A percentile compares a stretch with the other conserved stretches of the same genome.
Conservation (phyloP, 495 filamentous ascomycete species). For the Cairneyella variabilis region DNA sequence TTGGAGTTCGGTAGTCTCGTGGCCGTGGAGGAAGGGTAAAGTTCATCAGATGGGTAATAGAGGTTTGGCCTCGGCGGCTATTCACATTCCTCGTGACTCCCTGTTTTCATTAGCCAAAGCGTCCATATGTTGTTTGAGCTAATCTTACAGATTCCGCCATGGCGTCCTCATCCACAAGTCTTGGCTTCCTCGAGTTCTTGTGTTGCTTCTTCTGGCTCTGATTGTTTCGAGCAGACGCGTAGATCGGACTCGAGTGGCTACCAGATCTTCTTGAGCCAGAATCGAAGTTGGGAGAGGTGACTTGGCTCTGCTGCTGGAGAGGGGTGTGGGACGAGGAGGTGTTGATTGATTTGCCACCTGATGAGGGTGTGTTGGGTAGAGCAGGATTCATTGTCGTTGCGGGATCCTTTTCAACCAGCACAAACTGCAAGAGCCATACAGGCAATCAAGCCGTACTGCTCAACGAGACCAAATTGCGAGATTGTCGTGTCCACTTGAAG, state of each 20-base stretch:
- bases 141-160: constrained; percentile 77
- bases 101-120: constrained; percentile 33
- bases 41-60: constrained; percentile 95
- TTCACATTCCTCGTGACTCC: constrained; percentile 78
- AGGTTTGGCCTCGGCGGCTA: constrained; percentile 88
- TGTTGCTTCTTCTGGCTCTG: constrained; percentile 76
- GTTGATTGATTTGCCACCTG: constrained; percentile 24
- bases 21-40: constrained; percentile 80
- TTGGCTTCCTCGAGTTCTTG: constrained; percentile 48
- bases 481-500: too few relatives aligned
- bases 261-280: constrained; percentile 59
- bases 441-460: constrained; percentile 6
- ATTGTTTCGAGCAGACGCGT: constrained; percentile 60
- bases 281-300: constrained; percentile 42
- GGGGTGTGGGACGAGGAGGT: constrained; percentile 20
- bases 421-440: constrained; percentile 1
- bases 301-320: constrained; percentile 21
- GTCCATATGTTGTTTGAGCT: too few relatives aligned
- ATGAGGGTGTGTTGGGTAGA: constrained; percentile 19
- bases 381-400: constrained; percentile 27
- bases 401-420: background rate
- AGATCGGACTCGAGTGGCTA: constrained; percentile 52
- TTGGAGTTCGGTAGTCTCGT: constrained; percentile 43
- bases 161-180: constrained; percentile 62
- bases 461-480: too few relatives aligned